A percentile compares a stretch with the other conserved stretches of the same genome.
Conservation (phyloP, 495 filamentous ascomycete species). For the Penicillium cinerascens region DNA sequence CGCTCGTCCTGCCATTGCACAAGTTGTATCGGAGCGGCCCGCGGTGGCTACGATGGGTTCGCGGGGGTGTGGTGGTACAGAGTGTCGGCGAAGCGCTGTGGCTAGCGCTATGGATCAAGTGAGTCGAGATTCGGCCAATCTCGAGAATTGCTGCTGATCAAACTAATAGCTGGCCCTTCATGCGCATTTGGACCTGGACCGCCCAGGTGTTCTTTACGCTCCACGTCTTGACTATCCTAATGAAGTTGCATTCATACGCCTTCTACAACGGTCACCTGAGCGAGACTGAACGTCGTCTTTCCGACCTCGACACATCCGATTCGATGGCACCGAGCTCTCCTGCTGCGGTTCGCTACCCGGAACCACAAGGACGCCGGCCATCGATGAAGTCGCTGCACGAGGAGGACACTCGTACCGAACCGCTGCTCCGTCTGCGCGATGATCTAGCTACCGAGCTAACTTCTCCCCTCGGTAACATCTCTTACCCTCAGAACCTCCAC, state of each 20-base stretch:
- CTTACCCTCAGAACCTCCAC: constrained; percentile 87
- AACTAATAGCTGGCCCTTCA: constrained; percentile 67
- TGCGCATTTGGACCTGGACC: constrained; percentile 88
- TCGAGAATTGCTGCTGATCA: neutral
- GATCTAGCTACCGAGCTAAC: constrained; percentile 87
- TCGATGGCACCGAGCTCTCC: constrained; percentile 55
- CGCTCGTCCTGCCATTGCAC: constrained; percentile 71
- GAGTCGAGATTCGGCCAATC: constrained; percentile 19
- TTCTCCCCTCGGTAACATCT: constrained; percentile 81
- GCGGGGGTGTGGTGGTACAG: constrained; percentile 73
- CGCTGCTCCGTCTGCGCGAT: constrained; percentile 67
- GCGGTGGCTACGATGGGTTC: constrained; percentile 66
- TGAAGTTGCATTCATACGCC: constrained; percentile 98
- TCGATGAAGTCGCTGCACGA: constrained; percentile 32
- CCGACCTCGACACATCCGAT: constrained; percentile 71
- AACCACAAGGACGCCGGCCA: constrained; percentile 42
- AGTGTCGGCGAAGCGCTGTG: constrained; percentile 76
- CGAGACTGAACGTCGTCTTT: constrained; percentile 74
- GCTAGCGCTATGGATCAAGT: constrained; percentile 80
- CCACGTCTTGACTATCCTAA: constrained; percentile 83
- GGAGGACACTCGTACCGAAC: constrained; percentile 41
- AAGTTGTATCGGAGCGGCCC: constrained; percentile 53
- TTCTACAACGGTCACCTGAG: constrained; percentile 97
- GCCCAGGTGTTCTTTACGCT: constrained; percentile 93
- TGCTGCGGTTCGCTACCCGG: constrained; percentile 74